phyloP scores from a whole-genome alignment of 31 red algal genomes.

The Bonnemaisonia californica region DNA sequence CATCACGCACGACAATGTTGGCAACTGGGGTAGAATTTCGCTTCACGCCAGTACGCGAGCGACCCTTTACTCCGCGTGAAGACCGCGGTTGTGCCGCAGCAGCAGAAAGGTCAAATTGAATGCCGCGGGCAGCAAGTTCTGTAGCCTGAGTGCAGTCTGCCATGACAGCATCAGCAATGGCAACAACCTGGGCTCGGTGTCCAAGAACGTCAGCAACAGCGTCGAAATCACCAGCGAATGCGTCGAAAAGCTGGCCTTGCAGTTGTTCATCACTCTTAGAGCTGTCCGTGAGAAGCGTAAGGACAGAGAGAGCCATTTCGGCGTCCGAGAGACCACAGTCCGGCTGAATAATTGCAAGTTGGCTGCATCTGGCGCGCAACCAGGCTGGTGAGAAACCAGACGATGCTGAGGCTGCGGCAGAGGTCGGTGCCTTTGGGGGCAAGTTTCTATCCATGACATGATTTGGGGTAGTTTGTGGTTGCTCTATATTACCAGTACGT shows the following conservation, averaged over 20 bases:
- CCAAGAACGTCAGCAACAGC: constrained; percentile 58
- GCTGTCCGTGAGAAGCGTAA: constrained; percentile 46
- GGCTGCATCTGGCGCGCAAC: constrained; percentile 47
- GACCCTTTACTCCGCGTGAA: neutral
- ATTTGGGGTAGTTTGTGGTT: neutral
- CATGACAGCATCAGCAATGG: constrained; percentile 39
- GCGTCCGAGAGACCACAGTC: constrained; percentile 37
- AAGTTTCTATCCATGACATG: neutral
- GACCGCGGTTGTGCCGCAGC: neutral
- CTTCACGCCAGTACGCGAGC: constrained; percentile 1
- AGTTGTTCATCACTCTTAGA: constrained; percentile 43
- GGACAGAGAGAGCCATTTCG: constrained; percentile 62
- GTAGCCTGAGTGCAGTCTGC: constrained; percentile 44
- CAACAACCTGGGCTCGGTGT: constrained; percentile 32
- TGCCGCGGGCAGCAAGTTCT: constrained; percentile 26
- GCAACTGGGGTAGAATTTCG: constrained; percentile 1
- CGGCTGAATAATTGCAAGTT: constrained; percentile 46
- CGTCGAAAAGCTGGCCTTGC: constrained; percentile 81
- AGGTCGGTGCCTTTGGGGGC: neutral
- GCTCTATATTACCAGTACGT: neutral
- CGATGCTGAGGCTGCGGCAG: neutral
- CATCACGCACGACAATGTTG: constrained; percentile 43
- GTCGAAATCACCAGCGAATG: constrained; percentile 82
- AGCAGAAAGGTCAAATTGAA: neutral
- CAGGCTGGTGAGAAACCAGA: constrained; percentile 33